Evolutionary conservation across 179 eudicot species (phyloP).

Genomic region (Beta corolliflora): DNA sequence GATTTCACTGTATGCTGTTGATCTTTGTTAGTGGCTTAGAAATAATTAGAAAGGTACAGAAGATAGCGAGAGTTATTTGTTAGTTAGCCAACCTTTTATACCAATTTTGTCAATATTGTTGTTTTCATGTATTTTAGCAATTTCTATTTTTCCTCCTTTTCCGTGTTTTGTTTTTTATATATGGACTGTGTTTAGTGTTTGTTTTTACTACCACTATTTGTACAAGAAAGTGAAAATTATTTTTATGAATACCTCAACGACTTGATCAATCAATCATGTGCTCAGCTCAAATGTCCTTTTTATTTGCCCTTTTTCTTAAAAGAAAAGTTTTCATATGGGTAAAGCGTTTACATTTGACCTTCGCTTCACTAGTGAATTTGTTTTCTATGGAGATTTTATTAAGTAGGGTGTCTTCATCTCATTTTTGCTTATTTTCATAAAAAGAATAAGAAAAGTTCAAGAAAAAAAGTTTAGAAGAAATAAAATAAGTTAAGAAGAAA

Average conservation of each 20-base stretch:
- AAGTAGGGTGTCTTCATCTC: too few relatives aligned
- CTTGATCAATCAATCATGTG: background rate
- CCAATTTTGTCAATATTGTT: background rate
- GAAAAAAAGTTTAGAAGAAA: too few relatives aligned
- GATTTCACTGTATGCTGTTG: too few relatives aligned
- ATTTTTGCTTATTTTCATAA: too few relatives aligned
- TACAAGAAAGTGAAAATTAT: background rate
- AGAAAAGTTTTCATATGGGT: background rate
- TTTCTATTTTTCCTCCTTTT: background rate
- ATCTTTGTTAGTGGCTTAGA: too few relatives aligned
- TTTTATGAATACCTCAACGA: background rate
- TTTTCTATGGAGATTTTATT: background rate
- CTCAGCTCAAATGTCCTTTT: background rate
- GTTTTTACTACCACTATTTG: background rate
- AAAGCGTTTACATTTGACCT: background rate
- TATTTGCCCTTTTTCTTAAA: too few relatives aligned
- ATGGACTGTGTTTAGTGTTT: background rate
- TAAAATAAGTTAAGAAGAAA: too few relatives aligned
- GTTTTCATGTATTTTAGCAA: background rate
- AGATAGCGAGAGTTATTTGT: background rate
- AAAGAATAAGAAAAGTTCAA: too few relatives aligned
- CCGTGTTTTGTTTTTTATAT: background rate
- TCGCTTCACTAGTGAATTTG: background rate
- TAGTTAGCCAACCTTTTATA: background rate
- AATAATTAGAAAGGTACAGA: slow-evolving; percentile 3